These are phyloP conservation scores for Trichomonas tenax DNA, from an alignment of 208 protist genomes.

Conservation along the genomic window DNA sequence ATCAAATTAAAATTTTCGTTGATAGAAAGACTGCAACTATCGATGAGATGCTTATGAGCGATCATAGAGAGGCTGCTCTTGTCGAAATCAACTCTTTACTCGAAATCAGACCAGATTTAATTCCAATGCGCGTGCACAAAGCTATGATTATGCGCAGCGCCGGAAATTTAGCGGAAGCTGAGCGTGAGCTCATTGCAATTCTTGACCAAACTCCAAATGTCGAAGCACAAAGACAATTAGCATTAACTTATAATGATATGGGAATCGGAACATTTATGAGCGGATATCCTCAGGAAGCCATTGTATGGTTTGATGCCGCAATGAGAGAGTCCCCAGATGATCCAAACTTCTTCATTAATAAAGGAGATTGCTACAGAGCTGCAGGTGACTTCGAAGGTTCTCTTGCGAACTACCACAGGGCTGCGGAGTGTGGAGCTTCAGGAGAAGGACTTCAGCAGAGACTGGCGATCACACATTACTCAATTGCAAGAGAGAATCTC, in stretches of 20 bases:
- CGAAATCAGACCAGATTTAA: neutral
- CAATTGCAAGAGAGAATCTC: neutral
- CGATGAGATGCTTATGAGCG: neutral
- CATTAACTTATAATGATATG: neutral
- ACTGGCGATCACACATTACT: neutral
- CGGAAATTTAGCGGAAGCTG: neutral
- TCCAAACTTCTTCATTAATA: conserved; percentile 1
- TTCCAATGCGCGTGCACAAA: neutral
- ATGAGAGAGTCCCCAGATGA: neutral
- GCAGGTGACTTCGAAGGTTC: neutral
- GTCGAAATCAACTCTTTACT: neutral
- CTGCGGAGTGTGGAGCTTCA: neutral
- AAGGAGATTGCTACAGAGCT: neutral
- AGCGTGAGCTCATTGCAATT: neutral
- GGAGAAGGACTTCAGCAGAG: neutral
- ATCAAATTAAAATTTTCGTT: neutral
- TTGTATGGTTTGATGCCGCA: neutral
- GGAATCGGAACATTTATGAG: neutral
- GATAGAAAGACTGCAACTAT: neutral
- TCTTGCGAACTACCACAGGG: neutral
- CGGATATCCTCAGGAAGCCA: neutral
- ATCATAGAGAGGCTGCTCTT: neutral
- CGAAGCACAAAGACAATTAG: neutral
- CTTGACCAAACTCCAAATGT: neutral
- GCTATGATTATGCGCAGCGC: neutral